Conservation (phyloP, 2,329 filamentous ascomycete genomes). For the Sporothrix mexicana region DNA sequence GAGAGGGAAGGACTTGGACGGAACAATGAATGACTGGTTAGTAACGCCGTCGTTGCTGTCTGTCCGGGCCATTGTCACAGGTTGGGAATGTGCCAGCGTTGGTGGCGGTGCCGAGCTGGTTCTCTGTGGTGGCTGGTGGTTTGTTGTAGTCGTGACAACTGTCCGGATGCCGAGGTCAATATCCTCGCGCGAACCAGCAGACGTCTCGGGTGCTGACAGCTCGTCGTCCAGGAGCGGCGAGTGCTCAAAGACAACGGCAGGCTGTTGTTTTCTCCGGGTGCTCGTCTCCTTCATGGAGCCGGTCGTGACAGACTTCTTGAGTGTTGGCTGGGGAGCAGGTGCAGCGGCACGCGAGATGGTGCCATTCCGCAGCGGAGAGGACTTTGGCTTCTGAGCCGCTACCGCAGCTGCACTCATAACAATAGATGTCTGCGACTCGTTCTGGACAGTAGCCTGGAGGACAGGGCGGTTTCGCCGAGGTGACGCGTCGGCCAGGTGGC, state of each 20-base stretch:
- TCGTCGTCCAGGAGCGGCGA: constrained; percentile 32
- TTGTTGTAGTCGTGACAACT: background rate
- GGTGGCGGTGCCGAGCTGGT: constrained; percentile 19
- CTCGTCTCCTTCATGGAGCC: constrained; percentile 5
- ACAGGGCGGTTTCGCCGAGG: constrained; percentile 25
- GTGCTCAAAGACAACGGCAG: constrained; percentile 8
- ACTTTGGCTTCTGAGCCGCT: constrained; percentile 17
- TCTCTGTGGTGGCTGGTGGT: background rate
- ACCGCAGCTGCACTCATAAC: constrained; percentile 29
- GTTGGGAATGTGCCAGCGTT: background rate
- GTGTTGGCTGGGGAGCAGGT: constrained; percentile 1
- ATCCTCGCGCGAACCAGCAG: constrained; percentile 34
- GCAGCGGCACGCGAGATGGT: constrained; percentile 11
- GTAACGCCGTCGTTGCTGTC: constrained; percentile 31
- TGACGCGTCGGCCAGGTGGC: constrained; percentile 13
- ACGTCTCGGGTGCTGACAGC: constrained; percentile 36
- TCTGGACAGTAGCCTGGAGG: constrained; percentile 38
- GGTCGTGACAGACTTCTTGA: constrained; percentile 18
- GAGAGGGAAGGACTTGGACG: constrained; percentile 38
- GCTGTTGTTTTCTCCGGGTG: constrained; percentile 15
- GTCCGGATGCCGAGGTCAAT: constrained; percentile 23
- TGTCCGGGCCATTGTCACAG: constrained; percentile 2
- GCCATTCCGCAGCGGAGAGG: constrained; percentile 30
- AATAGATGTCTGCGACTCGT: constrained; percentile 38
- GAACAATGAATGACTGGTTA: constrained; percentile 38